phyloP scores from a whole-genome alignment of 495 filamentous ascomycete species.

The Aspergillus baeticus region DNA sequence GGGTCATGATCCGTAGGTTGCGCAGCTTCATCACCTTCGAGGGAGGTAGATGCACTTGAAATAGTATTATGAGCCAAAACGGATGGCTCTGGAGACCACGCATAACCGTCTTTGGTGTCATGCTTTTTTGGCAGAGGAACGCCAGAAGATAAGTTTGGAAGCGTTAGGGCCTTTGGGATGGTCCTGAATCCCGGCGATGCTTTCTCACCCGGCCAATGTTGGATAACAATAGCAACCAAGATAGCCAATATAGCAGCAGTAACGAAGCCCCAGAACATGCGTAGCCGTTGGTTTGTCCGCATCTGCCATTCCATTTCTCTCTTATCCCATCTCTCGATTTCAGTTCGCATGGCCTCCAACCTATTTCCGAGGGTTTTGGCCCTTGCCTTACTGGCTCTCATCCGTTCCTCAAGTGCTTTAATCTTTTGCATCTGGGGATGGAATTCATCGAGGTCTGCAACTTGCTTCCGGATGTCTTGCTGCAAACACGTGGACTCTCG shows the following conservation, averaged over 20 bases:
- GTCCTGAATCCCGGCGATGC: not conserved
- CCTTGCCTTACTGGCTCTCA: constrained; percentile 60
- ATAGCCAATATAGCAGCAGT: constrained; percentile 33
- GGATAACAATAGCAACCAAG: constrained; percentile 44
- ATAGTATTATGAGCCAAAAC: constrained; percentile 21
- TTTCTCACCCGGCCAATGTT: constrained; percentile 22
- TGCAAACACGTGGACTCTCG: constrained; percentile 59
- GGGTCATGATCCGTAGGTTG: constrained; percentile 26
- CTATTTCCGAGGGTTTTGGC: constrained; percentile 64
- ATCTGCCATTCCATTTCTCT: constrained; percentile 73
- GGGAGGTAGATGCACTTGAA: constrained; percentile 9
- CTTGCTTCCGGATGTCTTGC: constrained; percentile 61
- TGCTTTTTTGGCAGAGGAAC: not conserved
- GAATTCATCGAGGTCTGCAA: constrained; percentile 66
- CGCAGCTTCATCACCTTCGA: not conserved
- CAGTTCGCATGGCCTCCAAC: constrained; percentile 60
- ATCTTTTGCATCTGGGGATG: constrained; percentile 69
- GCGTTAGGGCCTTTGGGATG: not conserved
- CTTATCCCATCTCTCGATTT: constrained; percentile 70
- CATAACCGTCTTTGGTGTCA: not conserved
- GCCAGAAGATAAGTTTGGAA: not conserved
- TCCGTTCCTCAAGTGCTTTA: constrained; percentile 60
- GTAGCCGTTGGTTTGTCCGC: constrained; percentile 59
- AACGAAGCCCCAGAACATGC: constrained; percentile 59
- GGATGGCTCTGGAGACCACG: constrained; percentile 20